phyloP scores from a whole-genome alignment of 768 basidiomycete genomes.

The Jaapia argillacea region DNA sequence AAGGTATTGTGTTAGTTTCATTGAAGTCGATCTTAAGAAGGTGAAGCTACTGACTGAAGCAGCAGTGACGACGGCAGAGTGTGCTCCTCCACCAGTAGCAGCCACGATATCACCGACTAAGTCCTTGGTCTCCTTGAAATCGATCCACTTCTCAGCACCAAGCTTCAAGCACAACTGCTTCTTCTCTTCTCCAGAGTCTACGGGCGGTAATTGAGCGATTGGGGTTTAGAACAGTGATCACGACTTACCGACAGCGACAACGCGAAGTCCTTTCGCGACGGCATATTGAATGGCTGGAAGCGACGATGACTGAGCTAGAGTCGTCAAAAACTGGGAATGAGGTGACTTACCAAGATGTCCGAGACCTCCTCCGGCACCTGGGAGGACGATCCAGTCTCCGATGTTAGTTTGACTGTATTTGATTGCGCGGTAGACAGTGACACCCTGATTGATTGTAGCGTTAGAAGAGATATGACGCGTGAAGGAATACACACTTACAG shows the following conservation, averaged over 20 bases:
- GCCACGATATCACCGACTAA: conserved; percentile 55
- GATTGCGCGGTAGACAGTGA: conserved; percentile 82
- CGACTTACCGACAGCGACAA: conserved; percentile 30
- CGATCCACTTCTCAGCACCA: conserved; percentile 72
- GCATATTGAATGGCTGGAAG: conserved; percentile 28
- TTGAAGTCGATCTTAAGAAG: too few species aligned
- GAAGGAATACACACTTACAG: conserved; percentile 40
- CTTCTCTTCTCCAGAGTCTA: conserved; percentile 72
- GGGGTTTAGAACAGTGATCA: too few species aligned
- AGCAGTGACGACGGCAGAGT: conserved; percentile 55
- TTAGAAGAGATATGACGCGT: too few species aligned
- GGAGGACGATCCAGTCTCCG: conserved; percentile 70
- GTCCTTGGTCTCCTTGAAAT: conserved; percentile 61
- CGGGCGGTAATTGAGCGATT: too few species aligned
- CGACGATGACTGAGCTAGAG: too few species aligned
- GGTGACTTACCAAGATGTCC: conserved; percentile 47
- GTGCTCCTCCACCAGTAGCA: conserved; percentile 66
- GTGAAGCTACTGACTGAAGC: conserved; percentile 8
- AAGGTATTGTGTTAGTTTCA: too few species aligned
- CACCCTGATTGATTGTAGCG: conserved; percentile 52
- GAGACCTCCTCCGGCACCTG: conserved; percentile 75
- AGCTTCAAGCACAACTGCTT: conserved; percentile 45
- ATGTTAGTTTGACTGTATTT: conserved; percentile 56
- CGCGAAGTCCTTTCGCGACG: conserved; percentile 26
- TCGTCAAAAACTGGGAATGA: too few species aligned